phyloP scores from a whole-genome alignment of 257 asterid species.

The Solanum stenotomum region DNA sequence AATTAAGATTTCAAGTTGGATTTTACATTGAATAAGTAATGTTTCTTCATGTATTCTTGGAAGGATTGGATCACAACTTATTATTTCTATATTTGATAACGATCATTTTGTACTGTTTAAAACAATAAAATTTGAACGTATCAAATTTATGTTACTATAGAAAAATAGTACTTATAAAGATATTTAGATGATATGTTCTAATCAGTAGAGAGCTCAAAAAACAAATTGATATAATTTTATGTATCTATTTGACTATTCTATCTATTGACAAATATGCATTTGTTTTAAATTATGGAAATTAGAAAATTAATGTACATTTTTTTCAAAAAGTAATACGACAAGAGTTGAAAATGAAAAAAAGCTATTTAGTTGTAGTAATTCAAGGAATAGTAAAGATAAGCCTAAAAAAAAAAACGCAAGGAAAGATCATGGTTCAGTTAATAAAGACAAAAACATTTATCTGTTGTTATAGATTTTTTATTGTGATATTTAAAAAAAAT shows the following conservation, averaged over 20 bases:
- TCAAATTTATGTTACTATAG: no score
- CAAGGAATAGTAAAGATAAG: neutral
- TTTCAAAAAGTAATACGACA: neutral
- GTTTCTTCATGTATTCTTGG: neutral
- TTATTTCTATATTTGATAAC: neutral
- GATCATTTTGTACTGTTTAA: no score
- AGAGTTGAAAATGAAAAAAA: neutral
- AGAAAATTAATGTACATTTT: neutral
- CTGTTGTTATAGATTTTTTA: neutral
- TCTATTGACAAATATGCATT: neutral
- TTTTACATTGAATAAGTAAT: neutral
- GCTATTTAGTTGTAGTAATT: no score
- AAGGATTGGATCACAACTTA: neutral
- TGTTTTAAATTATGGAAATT: no score
- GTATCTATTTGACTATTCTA: neutral
- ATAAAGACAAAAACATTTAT: neutral
- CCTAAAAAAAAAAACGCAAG: neutral
- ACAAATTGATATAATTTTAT: neutral
- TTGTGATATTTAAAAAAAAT: neutral
- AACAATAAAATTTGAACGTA: no score
- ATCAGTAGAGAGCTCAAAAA: neutral
- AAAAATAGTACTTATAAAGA: no score
- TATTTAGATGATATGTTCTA: neutral
- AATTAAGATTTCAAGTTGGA: neutral
- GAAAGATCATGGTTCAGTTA: neutral